Evolutionary conservation across 2,329 filamentous ascomycete species (phyloP), one percentile per base, ranked within the genome.

Genomic region (Pyricularia grisea): DNA sequence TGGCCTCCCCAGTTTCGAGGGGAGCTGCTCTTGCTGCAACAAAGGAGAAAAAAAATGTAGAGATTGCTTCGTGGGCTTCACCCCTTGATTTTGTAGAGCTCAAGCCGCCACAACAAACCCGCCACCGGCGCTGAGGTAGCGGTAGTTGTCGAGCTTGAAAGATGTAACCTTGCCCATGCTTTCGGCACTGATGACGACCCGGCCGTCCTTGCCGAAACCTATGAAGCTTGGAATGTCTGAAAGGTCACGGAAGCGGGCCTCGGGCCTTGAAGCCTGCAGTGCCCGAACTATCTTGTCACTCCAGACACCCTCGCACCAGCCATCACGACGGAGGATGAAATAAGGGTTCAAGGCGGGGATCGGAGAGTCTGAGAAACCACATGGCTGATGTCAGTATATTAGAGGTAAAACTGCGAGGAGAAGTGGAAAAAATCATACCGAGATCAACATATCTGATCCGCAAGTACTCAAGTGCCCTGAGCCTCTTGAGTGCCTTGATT

Each of bases 361-460:
- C 2, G 88, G 86, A 2, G 90, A 91, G 75, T 93, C 90, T 89
- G 33, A 11, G 6, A 55, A 64, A 25, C 7, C 28, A 4, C 11
- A 11, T 20, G 2, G 31, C 58, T 20, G 68, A 25, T 66, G 33
- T 42, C 9, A 28, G 14, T 33, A 69, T 14, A n/a, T 58, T 66
- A 14, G 11, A 63, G 25, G 42, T 66, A 12, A 27, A 61, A 60
- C 12, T 28, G 55, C 28, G 20, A 68, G 10, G 20, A 55, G 14
- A 17, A 64, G 58, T 31, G 5, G 55, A 9, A 23, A 42, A 2
- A 23, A 33, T 77, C 81, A 73, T 81, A 89, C 87, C 83, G 6
- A 93, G 81, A 77, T 93, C 90, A 68, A 93, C 88, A 74, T 91
- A 93, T 68, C 90, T 87, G 74, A 93, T 92, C 69, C 90, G 84